A percentile compares a stretch with the other conserved stretches of the same genome.
These are phyloP conservation scores for Alternaria solani DNA, from an alignment of 2,329 filamentous ascomycete species.

Conservation along the genomic window DNA sequence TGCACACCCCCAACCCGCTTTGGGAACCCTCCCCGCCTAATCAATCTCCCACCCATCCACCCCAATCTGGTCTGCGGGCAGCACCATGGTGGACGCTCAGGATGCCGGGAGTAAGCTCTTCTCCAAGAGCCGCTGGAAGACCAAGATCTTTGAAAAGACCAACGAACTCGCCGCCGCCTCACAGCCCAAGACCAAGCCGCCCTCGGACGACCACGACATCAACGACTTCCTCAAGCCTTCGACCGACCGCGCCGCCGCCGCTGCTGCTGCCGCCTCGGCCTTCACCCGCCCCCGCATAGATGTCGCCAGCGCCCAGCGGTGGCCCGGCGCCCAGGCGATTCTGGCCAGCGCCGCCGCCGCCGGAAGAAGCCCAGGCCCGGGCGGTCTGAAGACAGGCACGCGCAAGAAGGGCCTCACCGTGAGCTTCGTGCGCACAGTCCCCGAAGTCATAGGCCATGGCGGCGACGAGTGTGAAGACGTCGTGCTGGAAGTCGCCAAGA, in stretches of 20 bases:
- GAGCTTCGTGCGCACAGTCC: conserved; percentile 74
- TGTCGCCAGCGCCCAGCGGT: conserved; percentile 59
- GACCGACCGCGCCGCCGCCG: conserved; percentile 51
- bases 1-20: neutral
- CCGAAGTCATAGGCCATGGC: conserved; percentile 87
- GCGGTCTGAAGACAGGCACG: conserved; percentile 49
- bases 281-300: conserved; percentile 56
- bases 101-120: conserved; percentile 47
- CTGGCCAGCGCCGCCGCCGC: conserved; percentile 44
- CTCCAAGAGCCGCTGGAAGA: conserved; percentile 58
- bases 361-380: conserved; percentile 45
- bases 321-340: conserved; percentile 59
- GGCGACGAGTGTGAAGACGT: conserved; percentile 84
- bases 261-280: conserved; percentile 36
- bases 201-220: conserved; percentile 54
- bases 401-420: conserved; percentile 74
- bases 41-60: neutral
- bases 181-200: conserved; percentile 36
- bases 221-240: conserved; percentile 66
- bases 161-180: conserved; percentile 48
- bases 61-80: conserved; percentile 13
- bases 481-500: conserved; percentile 73
- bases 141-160: conserved; percentile 55
- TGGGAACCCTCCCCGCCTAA: neutral
- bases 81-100: conserved; percentile 45